Conservation (phyloP, 176 grass and related monocot genomes). For the Oryza officinalis region DNA sequence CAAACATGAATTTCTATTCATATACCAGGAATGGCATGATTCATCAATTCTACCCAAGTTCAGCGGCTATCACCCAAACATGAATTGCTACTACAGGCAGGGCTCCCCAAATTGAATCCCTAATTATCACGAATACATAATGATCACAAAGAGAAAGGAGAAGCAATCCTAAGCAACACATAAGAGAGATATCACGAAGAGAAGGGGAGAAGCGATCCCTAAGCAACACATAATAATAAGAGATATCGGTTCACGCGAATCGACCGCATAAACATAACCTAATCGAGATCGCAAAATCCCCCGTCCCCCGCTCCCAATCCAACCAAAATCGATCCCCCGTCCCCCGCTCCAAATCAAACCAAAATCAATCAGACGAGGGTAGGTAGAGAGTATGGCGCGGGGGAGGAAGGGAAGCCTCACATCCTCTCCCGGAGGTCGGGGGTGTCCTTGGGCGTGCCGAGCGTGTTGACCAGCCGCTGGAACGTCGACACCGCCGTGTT, state of each 20-base stretch:
- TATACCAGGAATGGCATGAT: background rate
- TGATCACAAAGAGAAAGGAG: too few species aligned
- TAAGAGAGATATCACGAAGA: background rate
- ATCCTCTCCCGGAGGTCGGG: slow-evolving; percentile 90
- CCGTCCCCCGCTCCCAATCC: background rate
- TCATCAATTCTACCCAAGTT: background rate
- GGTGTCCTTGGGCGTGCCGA: slow-evolving; percentile 96
- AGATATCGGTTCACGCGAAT: background rate
- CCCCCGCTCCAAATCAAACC: background rate
- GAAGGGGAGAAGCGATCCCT: background rate
- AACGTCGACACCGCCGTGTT: slow-evolving; percentile 81
- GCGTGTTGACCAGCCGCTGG: slow-evolving; percentile 93
- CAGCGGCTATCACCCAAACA: background rate
- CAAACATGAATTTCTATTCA: background rate
- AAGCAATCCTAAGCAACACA: slow-evolving; percentile 2
- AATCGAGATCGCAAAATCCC: slow-evolving; percentile 21
- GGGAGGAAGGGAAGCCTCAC: slow-evolving; percentile 31
- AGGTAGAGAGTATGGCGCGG: background rate
- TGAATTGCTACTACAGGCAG: background rate
- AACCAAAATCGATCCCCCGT: background rate
- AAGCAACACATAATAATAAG: background rate
- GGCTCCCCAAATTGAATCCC: background rate
- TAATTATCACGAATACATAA: background rate
- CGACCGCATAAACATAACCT: background rate
- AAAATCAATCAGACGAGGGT: background rate